Evolutionary conservation across 192 early-diverging fungal species (phyloP).

Genomic region (Paraglomus occultum): DNA sequence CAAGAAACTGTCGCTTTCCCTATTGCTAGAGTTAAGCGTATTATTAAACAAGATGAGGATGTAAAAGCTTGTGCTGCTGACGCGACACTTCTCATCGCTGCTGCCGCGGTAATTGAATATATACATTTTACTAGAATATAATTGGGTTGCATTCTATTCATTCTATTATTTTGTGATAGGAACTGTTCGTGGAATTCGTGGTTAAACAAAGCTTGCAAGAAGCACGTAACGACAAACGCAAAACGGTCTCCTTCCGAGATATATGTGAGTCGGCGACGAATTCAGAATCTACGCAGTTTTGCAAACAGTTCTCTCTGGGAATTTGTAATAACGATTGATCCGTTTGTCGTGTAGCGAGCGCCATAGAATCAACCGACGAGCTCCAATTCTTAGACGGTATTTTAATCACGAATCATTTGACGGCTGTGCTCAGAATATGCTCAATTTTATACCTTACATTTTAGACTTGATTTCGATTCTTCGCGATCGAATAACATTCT

Average conservation of each 20-base stretch:
- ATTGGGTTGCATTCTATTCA: not conserved
- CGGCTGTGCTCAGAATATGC: not conserved
- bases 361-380: constrained; percentile 36
- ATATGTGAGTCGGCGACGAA: constrained; percentile 49
- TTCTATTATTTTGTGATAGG: constrained; percentile 35
- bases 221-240: constrained; percentile 66
- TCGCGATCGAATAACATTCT: not conserved
- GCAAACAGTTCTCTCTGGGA: not conserved
- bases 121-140: not conserved
- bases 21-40: constrained; percentile 63
- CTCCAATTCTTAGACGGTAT: constrained; percentile 37
- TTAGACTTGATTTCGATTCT: not conserved
- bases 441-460: not conserved
- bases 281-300: not conserved
- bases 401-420: not conserved
- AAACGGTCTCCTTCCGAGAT: constrained; percentile 70
- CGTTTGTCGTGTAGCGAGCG: constrained; percentile 26
- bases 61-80: constrained; percentile 65
- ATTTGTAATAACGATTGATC: not conserved
- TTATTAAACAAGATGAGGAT: constrained; percentile 78
- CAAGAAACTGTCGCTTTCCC: constrained; percentile 39
- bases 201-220: constrained; percentile 59
- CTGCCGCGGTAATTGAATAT: constrained; percentile 55
- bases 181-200: constrained; percentile 68
- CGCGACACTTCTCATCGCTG: constrained; percentile 61